These are phyloP conservation scores for Fusarium equiseti DNA, from an alignment of 2,329 filamentous ascomycete species.

Conservation along the genomic window DNA sequence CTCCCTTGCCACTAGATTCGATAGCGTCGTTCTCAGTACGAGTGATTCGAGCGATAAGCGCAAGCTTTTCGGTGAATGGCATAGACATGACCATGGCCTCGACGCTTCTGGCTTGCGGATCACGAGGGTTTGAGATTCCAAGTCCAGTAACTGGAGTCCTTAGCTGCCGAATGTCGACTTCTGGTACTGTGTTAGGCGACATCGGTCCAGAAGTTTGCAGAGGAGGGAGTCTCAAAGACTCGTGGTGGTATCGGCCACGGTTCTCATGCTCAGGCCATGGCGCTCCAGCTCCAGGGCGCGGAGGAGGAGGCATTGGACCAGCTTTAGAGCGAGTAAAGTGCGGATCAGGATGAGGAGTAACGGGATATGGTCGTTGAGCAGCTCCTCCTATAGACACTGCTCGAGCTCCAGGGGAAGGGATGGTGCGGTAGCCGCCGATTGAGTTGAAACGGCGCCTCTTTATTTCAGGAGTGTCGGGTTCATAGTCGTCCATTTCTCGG, in stretches of 20 bases:
- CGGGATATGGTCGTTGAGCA: slow-evolving; percentile 42
- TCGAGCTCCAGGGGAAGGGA: slow-evolving; percentile 34
- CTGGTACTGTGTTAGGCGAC: slow-evolving; percentile 45
- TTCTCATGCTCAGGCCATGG: slow-evolving; percentile 50
- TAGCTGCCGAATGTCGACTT: slow-evolving; percentile 46
- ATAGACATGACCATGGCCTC: slow-evolving; percentile 82
- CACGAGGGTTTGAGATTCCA: slow-evolving; percentile 40
- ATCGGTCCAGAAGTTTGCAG: slow-evolving; percentile 60
- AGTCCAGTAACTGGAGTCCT: slow-evolving; percentile 47
- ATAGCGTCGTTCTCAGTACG: slow-evolving; percentile 67
- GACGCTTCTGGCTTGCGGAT: slow-evolving; percentile 60
- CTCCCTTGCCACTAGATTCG: slow-evolving; percentile 47
- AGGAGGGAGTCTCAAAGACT: slow-evolving; percentile 66
- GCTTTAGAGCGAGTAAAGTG: slow-evolving; percentile 51
- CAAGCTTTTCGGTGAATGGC: slow-evolving; percentile 80
- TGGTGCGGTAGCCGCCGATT: slow-evolving; percentile 50
- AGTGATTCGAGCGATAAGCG: slow-evolving; percentile 79
- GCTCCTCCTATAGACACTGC: slow-evolving; percentile 40
- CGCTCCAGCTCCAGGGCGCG: slow-evolving; percentile 56
- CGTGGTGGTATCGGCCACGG: slow-evolving; percentile 60
- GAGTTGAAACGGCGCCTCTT: slow-evolving; percentile 73
- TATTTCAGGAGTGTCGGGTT: slow-evolving; percentile 61
- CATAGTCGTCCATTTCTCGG: slow-evolving; percentile 54
- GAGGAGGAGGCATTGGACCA: slow-evolving; percentile 67
- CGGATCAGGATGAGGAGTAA: slow-evolving; percentile 49